Percentiles rank a stretch among this genome's conserved stretches.
Conservation (phyloP, 1,139 yeast species). For the Keqinozyma sinolaborantium region DNA sequence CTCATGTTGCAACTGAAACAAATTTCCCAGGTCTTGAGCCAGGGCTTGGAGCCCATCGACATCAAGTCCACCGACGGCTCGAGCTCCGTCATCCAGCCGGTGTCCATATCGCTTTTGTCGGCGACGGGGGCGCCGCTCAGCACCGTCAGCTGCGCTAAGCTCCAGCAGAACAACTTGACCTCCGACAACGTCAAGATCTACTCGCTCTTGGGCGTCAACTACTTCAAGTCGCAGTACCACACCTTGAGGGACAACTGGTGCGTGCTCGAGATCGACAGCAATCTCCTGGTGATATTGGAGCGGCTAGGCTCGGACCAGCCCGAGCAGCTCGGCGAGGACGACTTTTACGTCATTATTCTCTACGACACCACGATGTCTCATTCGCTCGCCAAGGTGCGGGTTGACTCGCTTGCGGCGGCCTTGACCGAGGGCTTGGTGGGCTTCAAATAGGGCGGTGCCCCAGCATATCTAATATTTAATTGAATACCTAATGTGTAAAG, state of each 20-base stretch:
- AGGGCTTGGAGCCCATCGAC: slow-evolving; percentile 30
- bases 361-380: slow-evolving; percentile 20
- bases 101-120: slow-evolving; percentile 42
- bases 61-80: slow-evolving; percentile 3
- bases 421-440: slow-evolving; percentile 35
- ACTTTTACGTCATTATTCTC: slow-evolving; percentile 11
- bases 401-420: slow-evolving; percentile 31
- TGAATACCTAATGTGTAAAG: too few species aligned
- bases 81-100: slow-evolving; percentile 18
- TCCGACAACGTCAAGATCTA: slow-evolving; percentile 44
- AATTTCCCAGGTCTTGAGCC: slow-evolving; percentile 39
- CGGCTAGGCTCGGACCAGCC: slow-evolving; percentile 10
- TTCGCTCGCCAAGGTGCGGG: slow-evolving; percentile 40
- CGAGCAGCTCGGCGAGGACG: slow-evolving; percentile 4
- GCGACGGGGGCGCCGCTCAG: slow-evolving; percentile 39
- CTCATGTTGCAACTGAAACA: slow-evolving; percentile 49
- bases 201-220: slow-evolving; percentile 41
- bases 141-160: slow-evolving; percentile 22
- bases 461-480: too few species aligned
- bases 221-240: slow-evolving; percentile 17
- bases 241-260: slow-evolving; percentile 34
- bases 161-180: slow-evolving; percentile 15
- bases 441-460: slow-evolving; percentile 7
- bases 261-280: slow-evolving; percentile 28
- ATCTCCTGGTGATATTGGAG: slow-evolving; percentile 26